These are phyloP conservation scores for Aureobasidium musti DNA, from an alignment of 2,329 filamentous ascomycete species.

Conservation along the genomic window DNA sequence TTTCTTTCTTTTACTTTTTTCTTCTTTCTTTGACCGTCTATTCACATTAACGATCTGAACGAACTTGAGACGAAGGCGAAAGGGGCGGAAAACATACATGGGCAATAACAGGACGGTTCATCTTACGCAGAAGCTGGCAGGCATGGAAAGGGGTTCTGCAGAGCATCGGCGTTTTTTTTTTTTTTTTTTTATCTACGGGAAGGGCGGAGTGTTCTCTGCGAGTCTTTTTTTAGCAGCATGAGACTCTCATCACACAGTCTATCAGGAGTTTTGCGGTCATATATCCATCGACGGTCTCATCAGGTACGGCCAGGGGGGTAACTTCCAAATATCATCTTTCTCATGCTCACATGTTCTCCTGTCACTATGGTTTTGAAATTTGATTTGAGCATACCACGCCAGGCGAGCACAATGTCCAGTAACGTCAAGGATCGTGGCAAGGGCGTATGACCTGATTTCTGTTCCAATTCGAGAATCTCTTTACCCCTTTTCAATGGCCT, in stretches of 20 bases:
- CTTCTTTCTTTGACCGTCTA: constrained; percentile 1
- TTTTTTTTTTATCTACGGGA: not conserved
- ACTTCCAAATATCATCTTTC: not conserved
- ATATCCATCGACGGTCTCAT: not conserved
- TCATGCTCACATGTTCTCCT: not conserved
- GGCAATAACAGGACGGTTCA: constrained; percentile 18
- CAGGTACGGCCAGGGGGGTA: not conserved
- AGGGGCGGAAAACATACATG: not conserved
- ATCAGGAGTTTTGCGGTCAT: not conserved
- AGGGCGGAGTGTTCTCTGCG: not conserved
- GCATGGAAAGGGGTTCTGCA: not conserved
- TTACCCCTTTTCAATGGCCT: no score
- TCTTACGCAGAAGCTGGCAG: not conserved
- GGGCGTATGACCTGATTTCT: no score
- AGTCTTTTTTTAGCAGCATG: not conserved
- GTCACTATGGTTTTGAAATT: no score
- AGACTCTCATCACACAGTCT: not conserved
- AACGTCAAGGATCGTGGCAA: no score
- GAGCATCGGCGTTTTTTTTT: constrained; percentile 4
- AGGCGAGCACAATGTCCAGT: no score
- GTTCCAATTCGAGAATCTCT: no score
- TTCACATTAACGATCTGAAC: constrained; percentile 14
- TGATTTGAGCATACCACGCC: no score
- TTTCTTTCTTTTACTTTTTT: constrained; percentile 14
- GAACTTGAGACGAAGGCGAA: constrained; percentile 4